phyloP scores from a whole-genome alignment of 139 green algal genomes.

The Auxenochlorella pyrenoidosa region DNA sequence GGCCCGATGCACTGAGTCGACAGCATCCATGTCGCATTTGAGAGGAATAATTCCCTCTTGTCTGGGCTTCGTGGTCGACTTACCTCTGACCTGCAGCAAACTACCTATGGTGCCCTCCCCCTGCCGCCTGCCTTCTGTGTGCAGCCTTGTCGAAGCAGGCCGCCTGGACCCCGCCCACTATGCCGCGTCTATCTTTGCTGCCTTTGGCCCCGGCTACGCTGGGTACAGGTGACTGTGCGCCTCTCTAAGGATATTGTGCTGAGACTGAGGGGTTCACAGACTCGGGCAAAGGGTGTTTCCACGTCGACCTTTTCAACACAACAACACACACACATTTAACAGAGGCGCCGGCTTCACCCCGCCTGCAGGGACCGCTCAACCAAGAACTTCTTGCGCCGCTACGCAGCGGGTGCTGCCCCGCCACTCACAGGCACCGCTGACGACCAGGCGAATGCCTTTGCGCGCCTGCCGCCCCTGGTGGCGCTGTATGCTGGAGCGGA shows the following conservation, averaged over 20 bases:
- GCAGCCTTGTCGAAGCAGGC: conserved; percentile 15
- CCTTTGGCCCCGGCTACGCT: conserved; percentile 58
- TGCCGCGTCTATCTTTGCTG: conserved; percentile 29
- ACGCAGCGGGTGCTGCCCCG: conserved; percentile 41
- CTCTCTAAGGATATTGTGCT: background rate
- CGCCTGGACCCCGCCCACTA: conserved; percentile 56
- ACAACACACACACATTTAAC: too few relatives aligned
- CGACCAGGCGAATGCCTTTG: conserved; percentile 63
- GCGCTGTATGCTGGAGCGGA: conserved; percentile 37
- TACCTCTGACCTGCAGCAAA: too few relatives aligned
- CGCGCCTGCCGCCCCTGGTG: conserved; percentile 57
- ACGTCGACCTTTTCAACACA: too few relatives aligned
- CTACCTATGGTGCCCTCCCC: too few relatives aligned
- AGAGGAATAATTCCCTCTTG: too few relatives aligned
- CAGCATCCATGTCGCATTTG: background rate
- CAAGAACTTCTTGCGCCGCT: conserved; percentile 66
- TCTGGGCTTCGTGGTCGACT: too few relatives aligned
- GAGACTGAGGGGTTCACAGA: too few relatives aligned
- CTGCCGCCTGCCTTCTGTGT: too few relatives aligned
- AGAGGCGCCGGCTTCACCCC: too few relatives aligned
- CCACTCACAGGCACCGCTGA: conserved; percentile 57
- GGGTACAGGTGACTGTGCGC: conserved; percentile 63
- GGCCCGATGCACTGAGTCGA: background rate
- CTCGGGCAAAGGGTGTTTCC: too few relatives aligned
- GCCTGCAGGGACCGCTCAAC: background rate